phyloP scores from a whole-genome alignment of 495 filamentous ascomycete genomes.

The Podospora didyma region DNA sequence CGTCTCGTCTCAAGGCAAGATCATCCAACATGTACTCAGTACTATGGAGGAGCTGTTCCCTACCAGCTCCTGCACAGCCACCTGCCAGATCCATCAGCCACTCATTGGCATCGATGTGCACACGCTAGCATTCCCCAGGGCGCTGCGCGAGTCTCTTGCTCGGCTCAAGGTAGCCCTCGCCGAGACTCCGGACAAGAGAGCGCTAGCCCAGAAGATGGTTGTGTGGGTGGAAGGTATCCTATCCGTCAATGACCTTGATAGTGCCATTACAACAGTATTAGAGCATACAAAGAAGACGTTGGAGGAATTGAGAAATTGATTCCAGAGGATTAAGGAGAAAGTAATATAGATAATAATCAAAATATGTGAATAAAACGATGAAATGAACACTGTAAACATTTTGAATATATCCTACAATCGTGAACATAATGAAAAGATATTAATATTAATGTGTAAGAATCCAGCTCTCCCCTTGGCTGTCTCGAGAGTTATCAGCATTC shows the following conservation, averaged over 20 bases:
- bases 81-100: slow-evolving; percentile 68
- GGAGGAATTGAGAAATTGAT: slow-evolving; percentile 21
- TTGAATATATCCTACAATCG: too few relatives aligned
- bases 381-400: too few relatives aligned
- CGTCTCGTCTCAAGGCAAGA: slow-evolving; percentile 58
- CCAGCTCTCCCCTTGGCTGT: too few relatives aligned
- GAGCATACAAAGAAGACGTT: slow-evolving; percentile 46
- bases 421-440: too few relatives aligned
- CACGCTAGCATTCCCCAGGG: slow-evolving; percentile 68
- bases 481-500: too few relatives aligned
- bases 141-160: slow-evolving; percentile 60
- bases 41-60: slow-evolving; percentile 57
- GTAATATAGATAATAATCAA: too few relatives aligned
- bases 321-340: slow-evolving; percentile 4
- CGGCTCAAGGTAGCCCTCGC: slow-evolving; percentile 48
- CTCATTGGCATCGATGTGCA: slow-evolving; percentile 59
- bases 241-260: slow-evolving; percentile 56
- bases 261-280: slow-evolving; percentile 61
- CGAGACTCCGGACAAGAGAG: slow-evolving; percentile 37
- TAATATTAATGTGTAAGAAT: too few relatives aligned
- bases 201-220: slow-evolving; percentile 52
- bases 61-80: slow-evolving; percentile 53
- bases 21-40: slow-evolving; percentile 74
- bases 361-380: too few relatives aligned
- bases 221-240: slow-evolving; percentile 57